Evolutionary conservation across 129 eudicot species (phyloP).

Genomic region (Helichrysum umbraculigerum): DNA sequence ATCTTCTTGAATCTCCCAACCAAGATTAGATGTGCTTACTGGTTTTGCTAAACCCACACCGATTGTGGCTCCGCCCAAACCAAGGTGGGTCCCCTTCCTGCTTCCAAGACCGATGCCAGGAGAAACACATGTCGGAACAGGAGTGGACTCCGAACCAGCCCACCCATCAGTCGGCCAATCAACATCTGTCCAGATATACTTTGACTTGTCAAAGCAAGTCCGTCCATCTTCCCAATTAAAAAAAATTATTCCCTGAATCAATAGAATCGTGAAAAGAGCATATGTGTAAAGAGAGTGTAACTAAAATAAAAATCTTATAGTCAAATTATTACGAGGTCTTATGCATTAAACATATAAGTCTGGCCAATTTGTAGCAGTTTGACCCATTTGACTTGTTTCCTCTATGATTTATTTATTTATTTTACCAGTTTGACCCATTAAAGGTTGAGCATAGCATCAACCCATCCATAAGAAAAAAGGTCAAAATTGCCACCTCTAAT

Average conservation of each 20-base stretch:
- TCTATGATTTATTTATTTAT: not conserved
- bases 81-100: constrained; percentile 77
- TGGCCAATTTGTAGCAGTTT: too few species aligned
- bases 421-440: not conserved
- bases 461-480: not conserved
- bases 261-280: constrained; percentile 20
- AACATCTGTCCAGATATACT: constrained; percentile 81
- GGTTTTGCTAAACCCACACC: constrained; percentile 64
- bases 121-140: constrained; percentile 84
- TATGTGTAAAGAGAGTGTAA: constrained; percentile 20
- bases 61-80: constrained; percentile 88
- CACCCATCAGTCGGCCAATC: constrained; percentile 98
- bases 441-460: not conserved
- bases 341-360: constrained; percentile 3
- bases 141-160: constrained; percentile 87
- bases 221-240: constrained; percentile 71
- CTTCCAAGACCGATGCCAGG: constrained; percentile 90
- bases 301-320: not conserved
- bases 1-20: constrained; percentile 91
- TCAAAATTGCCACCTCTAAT: not conserved
- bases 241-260: constrained; percentile 73
- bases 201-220: constrained; percentile 44
- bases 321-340: not conserved
- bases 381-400: not conserved
- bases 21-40: constrained; percentile 59